Base-by-base conservation (phyloP, 192 early-diverging fungal genomes). In the Podila epicladia region DNA sequence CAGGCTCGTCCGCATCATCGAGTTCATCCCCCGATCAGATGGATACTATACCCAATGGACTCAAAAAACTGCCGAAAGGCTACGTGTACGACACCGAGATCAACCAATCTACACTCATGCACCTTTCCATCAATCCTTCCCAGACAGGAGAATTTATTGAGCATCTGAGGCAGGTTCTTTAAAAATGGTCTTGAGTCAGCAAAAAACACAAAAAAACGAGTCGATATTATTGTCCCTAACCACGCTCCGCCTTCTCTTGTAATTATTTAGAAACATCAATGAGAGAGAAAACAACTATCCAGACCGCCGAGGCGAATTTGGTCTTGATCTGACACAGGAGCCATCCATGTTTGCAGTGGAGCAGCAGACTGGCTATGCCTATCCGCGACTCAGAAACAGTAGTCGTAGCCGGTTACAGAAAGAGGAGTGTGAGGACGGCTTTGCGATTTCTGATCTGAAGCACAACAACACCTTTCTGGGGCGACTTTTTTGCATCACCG, bases 311-410 rank as follows among this genome's bases (percentile, higher is more conserved):
- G 62, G 67, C 53, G 59, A 80, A 24, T 84, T 84, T 58, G 65
- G 83, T 11, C 77, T 87, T 49, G 82, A 73, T 55, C 67, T 72
- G 15, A 78, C 72, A 29, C 83, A 85, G 33, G 77, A 74, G n/a
- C 86, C 89, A 3, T 79, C 82, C 9, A 67, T 82, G 37, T 90
- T 90, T 72, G 86, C 85, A 5, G 59, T 87, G 26, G 85, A 83
- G 32, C 89, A 90, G 58, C 85, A 90, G 37, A 86, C 83, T 9
- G 89, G 89, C 31, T 90, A 90, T 68, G 83, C 87, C 24, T 90
- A 90, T 63, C 87, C 89, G 19, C 83, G 89, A 38, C 87, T 88
- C 71, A 75, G 89, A 24, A 82, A 74, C 28, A 76, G 76, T 45
- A 73, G 79, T 11, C 75, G 76, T 26, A 77, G 84, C n/a, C 86